Evolutionary conservation across 2,329 filamentous ascomycete genomes (phyloP).

Genomic region (Fusarium dlaminii): DNA sequence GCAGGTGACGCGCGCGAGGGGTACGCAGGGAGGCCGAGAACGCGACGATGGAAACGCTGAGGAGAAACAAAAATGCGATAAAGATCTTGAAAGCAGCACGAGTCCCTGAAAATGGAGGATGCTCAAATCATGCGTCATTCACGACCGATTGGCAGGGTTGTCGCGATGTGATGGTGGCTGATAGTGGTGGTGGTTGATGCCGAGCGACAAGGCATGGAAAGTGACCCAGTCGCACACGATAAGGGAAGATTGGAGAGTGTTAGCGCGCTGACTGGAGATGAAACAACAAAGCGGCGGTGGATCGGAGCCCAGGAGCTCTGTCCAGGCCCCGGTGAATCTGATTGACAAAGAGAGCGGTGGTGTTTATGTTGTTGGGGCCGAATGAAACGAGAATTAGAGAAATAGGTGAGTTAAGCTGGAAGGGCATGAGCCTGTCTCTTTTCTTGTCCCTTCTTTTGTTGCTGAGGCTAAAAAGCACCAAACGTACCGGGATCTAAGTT

Average conservation of each 20-base stretch:
- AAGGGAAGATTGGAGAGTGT: conserved; percentile 18
- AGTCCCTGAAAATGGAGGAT: not conserved
- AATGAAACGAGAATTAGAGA: not conserved
- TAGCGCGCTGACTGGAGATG: conserved; percentile 20
- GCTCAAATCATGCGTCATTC: conserved; percentile 2
- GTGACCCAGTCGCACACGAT: conserved; percentile 25
- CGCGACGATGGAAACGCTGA: conserved; percentile 26
- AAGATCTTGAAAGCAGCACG: not conserved
- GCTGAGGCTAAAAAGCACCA: not conserved
- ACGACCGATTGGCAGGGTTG: conserved; percentile 17
- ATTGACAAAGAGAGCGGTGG: conserved; percentile 21
- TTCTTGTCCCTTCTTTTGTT: conserved; percentile 8
- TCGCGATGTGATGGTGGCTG: conserved; percentile 30
- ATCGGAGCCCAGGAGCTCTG: conserved; percentile 39
- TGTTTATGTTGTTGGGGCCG: not conserved
- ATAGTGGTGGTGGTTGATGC: conserved; percentile 25
- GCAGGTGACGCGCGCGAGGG: conserved; percentile 37
- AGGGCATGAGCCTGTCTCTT: not conserved
- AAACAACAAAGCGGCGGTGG: conserved; percentile 30
- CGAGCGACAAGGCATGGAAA: conserved; percentile 30
- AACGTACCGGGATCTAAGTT: not conserved
- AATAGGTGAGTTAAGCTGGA: not conserved
- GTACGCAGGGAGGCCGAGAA: conserved; percentile 33
- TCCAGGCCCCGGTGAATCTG: conserved; percentile 9
- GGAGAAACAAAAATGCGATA: not conserved